Conservation (phyloP, 1,139 yeast genomes). For the Saccharomycopsis hybrid region DNA sequence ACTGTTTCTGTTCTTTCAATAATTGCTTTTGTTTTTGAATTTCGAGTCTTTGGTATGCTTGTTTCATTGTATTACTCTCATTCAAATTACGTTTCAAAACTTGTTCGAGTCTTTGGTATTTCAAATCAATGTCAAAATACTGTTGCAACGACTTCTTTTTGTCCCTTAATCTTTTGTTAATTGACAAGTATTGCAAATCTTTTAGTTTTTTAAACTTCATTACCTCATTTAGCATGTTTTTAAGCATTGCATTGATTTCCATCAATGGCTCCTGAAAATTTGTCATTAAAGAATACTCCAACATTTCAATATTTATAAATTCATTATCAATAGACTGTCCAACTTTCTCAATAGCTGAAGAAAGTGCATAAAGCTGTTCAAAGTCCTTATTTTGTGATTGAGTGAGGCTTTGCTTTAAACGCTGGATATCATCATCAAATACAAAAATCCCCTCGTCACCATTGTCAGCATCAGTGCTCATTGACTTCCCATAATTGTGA, state of each 20-base stretch:
- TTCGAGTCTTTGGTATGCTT: constrained; percentile 21
- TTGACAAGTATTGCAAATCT: constrained; percentile 27
- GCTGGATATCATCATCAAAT: constrained; percentile 12
- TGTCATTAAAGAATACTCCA: constrained; percentile 26
- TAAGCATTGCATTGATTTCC: constrained; percentile 26
- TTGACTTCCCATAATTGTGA: constrained; percentile 21
- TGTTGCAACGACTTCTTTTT: constrained; percentile 9
- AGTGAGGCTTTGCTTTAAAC: constrained; percentile 9
- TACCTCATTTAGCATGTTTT: constrained; percentile 25
- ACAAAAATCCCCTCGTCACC: constrained; percentile 1
- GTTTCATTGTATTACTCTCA: constrained; percentile 20
- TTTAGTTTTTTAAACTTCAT: constrained; percentile 30
- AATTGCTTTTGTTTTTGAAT: constrained; percentile 14
- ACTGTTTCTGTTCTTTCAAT: constrained; percentile 11
- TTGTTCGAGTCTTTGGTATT: constrained; percentile 18
- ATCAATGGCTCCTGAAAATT: constrained; percentile 30
- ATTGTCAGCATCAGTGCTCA: constrained; percentile 21
- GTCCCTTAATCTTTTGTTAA: constrained; percentile 17
- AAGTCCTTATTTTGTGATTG: constrained; percentile 17
- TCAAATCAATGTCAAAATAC: constrained; percentile 13
- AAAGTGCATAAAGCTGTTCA: constrained; percentile 19
- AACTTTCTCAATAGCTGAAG: constrained; percentile 27
- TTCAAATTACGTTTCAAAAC: constrained; percentile 13
- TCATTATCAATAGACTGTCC: constrained; percentile 32
- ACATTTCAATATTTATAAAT: constrained; percentile 30